Evolutionary conservation across 2,329 filamentous ascomycete genomes (phyloP).

Genomic region (Zopfia rhizophila): DNA sequence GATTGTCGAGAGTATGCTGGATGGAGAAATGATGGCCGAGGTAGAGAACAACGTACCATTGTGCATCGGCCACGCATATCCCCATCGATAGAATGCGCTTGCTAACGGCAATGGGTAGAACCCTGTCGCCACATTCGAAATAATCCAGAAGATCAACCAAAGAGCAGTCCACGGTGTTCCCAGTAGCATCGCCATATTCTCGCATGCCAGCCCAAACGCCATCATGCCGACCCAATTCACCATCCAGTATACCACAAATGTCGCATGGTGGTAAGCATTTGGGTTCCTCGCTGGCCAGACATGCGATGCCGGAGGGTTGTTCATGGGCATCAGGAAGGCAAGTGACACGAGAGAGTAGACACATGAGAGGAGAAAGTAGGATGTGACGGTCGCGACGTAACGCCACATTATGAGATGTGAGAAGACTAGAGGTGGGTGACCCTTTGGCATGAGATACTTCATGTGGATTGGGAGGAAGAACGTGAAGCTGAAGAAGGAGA

Average conservation of each 20-base stretch:
- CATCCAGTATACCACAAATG: conserved; percentile 72
- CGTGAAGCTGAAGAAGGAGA: conserved; percentile 72
- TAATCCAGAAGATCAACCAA: conserved; percentile 75
- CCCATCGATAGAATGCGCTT: conserved; percentile 68
- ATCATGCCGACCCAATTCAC: conserved; percentile 71
- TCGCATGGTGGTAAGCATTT: conserved; percentile 66
- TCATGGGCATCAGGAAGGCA: conserved; percentile 70
- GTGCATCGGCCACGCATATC: conserved; percentile 72
- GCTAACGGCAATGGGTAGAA: conserved; percentile 69
- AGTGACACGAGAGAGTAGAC: conserved; percentile 71
- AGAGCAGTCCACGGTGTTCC: conserved; percentile 69
- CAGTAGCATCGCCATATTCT: conserved; percentile 72
- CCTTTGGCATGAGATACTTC: conserved; percentile 65
- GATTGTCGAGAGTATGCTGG: neutral
- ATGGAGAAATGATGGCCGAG: conserved; percentile 2
- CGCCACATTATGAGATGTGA: conserved; percentile 69
- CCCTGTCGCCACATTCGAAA: conserved; percentile 69
- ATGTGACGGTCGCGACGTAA: conserved; percentile 63
- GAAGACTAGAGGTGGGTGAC: conserved; percentile 67
- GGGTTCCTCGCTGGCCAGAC: conserved; percentile 58
- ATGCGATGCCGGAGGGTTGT: conserved; percentile 56
- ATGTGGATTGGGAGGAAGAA: conserved; percentile 73
- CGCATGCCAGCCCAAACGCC: conserved; percentile 70
- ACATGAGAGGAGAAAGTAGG: conserved; percentile 71
- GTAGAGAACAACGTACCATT: conserved; percentile 54